phyloP scores from a whole-genome alignment of 805 yeast species.

The Barnettozyma botsteinii region DNA sequence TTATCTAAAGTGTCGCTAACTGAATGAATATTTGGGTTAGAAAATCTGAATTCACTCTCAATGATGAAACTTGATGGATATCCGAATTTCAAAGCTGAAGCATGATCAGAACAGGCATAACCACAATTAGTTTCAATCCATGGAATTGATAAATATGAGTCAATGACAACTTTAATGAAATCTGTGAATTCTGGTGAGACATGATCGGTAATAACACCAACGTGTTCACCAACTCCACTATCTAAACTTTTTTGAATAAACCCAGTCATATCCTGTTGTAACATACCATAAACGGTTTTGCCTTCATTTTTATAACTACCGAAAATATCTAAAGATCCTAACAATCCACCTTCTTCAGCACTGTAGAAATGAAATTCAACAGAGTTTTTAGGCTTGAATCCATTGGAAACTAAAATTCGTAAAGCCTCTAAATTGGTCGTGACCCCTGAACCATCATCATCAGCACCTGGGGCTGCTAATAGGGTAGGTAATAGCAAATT shows the following conservation, averaged over 20 bases:
- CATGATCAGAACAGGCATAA: constrained; percentile 91
- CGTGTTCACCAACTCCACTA: constrained; percentile 46
- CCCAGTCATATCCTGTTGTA: constrained; percentile 81
- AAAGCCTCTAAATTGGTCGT: constrained; percentile 72
- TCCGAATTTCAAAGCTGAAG: constrained; percentile 77
- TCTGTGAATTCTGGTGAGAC: constrained; percentile 22
- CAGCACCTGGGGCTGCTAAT: constrained; percentile 87
- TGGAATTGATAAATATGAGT: constrained; percentile 59
- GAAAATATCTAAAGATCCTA: constrained; percentile 82
- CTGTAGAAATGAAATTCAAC: constrained; percentile 92
- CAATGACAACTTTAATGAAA: constrained; percentile 50
- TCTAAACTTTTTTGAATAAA: constrained; percentile 24
- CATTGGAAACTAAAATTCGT: constrained; percentile 45
- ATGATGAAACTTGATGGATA: constrained; percentile 79
- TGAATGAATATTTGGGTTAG: constrained; percentile 71
- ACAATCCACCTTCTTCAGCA: constrained; percentile 89
- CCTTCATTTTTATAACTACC: constrained; percentile 41
- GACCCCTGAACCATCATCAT: constrained; percentile 90
- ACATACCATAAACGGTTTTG: constrained; percentile 65
- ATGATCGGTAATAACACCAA: constrained; percentile 58
- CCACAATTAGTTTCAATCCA: constrained; percentile 78
- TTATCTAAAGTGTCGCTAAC: constrained; percentile 76
- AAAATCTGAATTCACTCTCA: constrained; percentile 63
- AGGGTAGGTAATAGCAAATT: constrained; percentile 65
- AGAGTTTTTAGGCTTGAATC: constrained; percentile 57